Evolutionary conservation across 225 moss, liverwort and hornwort genomes (phyloP).

Genomic region (Straminergon stramineum): DNA sequence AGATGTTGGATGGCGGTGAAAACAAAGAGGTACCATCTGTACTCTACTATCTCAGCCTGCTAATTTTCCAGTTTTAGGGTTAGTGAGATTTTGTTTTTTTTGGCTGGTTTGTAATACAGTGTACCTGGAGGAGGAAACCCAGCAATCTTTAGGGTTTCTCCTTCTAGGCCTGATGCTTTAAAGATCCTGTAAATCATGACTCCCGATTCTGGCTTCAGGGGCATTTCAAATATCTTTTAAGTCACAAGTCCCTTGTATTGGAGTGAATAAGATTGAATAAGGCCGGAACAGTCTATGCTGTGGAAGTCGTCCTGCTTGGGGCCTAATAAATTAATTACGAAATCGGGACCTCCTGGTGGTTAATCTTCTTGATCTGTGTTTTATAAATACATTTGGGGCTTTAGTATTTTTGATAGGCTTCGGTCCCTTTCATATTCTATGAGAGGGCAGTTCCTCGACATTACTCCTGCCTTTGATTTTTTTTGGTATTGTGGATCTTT

Average conservation of each 20-base stretch:
- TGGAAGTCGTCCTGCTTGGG: not conserved
- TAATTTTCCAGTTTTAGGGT: not conserved
- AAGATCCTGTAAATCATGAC: not conserved
- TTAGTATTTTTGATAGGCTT: not conserved
- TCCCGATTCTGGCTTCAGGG: not conserved
- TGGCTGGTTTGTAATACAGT: not conserved
- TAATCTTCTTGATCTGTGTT: not conserved
- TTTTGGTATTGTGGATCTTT: not conserved
- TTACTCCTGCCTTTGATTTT: not conserved
- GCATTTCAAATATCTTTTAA: not conserved
- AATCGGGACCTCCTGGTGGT: not conserved
- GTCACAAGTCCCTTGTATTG: not conserved
- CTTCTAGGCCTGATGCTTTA: not conserved
- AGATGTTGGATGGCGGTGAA: slow-evolving; percentile 71
- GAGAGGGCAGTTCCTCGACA: not conserved
- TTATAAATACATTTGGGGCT: not conserved
- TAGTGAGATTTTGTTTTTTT: not conserved
- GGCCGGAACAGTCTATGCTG: not conserved
- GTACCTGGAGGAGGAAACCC: not conserved
- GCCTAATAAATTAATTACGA: not conserved
- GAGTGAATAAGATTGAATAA: not conserved
- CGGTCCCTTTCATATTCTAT: not conserved
- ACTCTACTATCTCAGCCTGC: not conserved
- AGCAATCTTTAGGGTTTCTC: not conserved
- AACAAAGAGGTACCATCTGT: slow-evolving; percentile 65